These are phyloP conservation scores for Nitzschia sp. DNA, from an alignment of 108 stramenopile genomes.

Conservation along the genomic window DNA sequence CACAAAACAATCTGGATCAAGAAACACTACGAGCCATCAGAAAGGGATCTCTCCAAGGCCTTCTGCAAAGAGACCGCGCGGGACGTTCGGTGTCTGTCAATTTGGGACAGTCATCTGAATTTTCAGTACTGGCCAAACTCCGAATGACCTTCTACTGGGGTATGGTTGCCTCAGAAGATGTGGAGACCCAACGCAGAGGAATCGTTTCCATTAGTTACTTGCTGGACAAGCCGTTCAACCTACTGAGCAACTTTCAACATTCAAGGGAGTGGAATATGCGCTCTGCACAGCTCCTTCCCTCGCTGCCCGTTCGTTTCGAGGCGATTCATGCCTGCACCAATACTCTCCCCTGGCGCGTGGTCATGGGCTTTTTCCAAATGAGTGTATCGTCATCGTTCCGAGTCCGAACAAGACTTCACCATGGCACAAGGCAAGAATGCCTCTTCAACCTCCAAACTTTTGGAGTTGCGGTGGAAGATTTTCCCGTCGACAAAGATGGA, in stretches of 20 bases:
- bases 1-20: conserved; percentile 10
- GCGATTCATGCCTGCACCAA: conserved; percentile 9
- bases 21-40: conserved; percentile 12
- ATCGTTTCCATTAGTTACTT: conserved; percentile 1
- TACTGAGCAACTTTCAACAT: background rate
- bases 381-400: background rate
- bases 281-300: background rate
- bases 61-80: conserved; percentile 10
- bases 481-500: conserved; percentile 9
- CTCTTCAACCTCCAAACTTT: conserved; percentile 13
- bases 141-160: background rate
- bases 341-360: background rate
- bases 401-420: conserved; percentile 4
- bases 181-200: conserved; percentile 13
- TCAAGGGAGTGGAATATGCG: background rate
- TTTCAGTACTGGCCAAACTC: conserved; percentile 3
- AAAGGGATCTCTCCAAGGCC: background rate
- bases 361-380: conserved; percentile 5
- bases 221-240: background rate
- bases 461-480: conserved; percentile 6
- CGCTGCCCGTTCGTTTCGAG: background rate
- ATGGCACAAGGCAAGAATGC: conserved; percentile 4
- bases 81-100: conserved; percentile 1
- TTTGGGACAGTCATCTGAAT: background rate
- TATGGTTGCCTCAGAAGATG: background rate